Evolutionary conservation across 1,284 basidiomycete species (phyloP), one percentile per base, ranked within the genome.

Genomic region (Rhodotorula sp.): DNA sequence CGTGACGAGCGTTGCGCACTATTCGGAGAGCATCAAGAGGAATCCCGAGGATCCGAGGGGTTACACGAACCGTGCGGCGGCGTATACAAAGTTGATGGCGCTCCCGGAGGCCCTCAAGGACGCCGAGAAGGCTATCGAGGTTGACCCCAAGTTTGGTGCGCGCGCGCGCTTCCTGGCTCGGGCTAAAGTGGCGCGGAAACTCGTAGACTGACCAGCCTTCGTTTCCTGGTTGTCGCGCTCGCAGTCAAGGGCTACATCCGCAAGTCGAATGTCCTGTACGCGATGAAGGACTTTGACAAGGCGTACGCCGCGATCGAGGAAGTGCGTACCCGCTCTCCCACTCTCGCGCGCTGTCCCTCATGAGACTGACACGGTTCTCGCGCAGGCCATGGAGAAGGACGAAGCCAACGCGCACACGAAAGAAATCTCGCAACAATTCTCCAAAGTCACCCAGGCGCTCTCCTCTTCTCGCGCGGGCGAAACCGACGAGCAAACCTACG

Each of bases 81-180:
- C 94, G 28, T 98, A 98, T 83, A 93, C 90, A 80, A 99, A 99
- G 83, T 87, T 99, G 37, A 86, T 87, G 50, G 96, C 96, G 4
- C 82, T 98, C 28, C 91, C 94, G 16, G 96, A 99, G 80, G 96
- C 95, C 2, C 85, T 99, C 78, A 98, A 98, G 82, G 96, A 99
- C 78, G 89, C 88, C 37, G 88, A 99, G 65, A 87, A 91, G 80
- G 94, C 96, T 28, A 95, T 99, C 84, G 89, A 89, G 81, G 87
- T 91, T 58, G 95, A 99, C 81, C 87, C 91, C 48, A 85, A 85
- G 59, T 95, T 95, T 77, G 85, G 88, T 89, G 75, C n/a, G n/a
- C n/a, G n/a, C n/a, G n/a, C n/a, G n/a, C n/a, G n/a, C n/a, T n/a
- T n/a, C n/a, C n/a, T n/a, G n/a, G n/a, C n/a, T n/a, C n/a, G n/a